A percentile compares a stretch with the other conserved stretches of the same genome.
Conservation (phyloP, 148 eudicot species). For the Camellia granthamiana region DNA sequence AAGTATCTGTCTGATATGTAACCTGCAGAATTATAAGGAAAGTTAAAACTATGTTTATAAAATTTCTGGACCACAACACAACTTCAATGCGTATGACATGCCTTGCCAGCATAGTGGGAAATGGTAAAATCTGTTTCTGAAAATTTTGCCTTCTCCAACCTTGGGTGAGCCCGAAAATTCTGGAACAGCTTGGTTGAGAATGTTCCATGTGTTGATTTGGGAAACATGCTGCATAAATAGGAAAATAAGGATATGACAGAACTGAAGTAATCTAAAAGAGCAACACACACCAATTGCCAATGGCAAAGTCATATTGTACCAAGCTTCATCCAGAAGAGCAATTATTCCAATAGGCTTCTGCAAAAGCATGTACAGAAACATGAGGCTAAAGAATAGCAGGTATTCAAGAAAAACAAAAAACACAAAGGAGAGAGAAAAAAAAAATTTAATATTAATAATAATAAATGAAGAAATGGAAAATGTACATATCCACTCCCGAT, state of each 20-base stretch:
- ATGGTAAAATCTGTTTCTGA: slow-evolving; percentile 90
- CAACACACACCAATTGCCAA: slow-evolving; percentile 24
- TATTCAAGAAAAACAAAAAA: neutral
- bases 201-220: slow-evolving; percentile 89
- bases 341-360: slow-evolving; percentile 99
- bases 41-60: neutral
- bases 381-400: slow-evolving; percentile 1
- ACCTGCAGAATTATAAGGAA: slow-evolving; percentile 45
- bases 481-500: neutral
- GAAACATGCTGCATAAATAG: slow-evolving; percentile 82
- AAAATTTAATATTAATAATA: no score
- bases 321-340: slow-evolving; percentile 94
- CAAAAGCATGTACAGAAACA: slow-evolving; percentile 24
- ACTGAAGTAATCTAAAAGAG: neutral
- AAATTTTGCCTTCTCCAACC: slow-evolving; percentile 87
- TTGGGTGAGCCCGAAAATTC: slow-evolving; percentile 68
- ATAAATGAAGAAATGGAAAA: neutral
- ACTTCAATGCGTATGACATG: slow-evolving; percentile 17
- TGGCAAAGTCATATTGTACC: slow-evolving; percentile 45
- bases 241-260: slow-evolving; percentile 15
- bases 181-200: slow-evolving; percentile 92
- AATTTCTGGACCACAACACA: neutral
- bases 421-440: neutral
- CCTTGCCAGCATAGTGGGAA: slow-evolving; percentile 99
- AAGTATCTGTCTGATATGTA: slow-evolving; percentile 77